Conservation (phyloP, 2,329 filamentous ascomycete genomes). For the Paecilomyces fulvus region DNA sequence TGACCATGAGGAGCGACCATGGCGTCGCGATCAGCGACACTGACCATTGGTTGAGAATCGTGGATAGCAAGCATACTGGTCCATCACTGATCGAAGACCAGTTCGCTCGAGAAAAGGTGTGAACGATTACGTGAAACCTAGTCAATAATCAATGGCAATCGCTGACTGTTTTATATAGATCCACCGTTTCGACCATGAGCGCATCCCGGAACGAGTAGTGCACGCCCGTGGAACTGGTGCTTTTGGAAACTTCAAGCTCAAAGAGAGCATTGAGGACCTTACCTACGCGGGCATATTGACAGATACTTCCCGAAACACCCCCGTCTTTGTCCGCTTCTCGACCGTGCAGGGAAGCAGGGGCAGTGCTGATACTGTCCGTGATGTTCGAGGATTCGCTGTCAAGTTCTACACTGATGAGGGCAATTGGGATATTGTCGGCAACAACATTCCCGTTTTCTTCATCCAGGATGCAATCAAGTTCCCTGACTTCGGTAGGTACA, state of each 20-base stretch:
- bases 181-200: conserved; percentile 64
- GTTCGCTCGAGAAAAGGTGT: conserved; percentile 64
- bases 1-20: conserved; percentile 65
- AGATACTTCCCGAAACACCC: conserved; percentile 58
- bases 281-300: conserved; percentile 57
- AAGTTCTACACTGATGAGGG: conserved; percentile 73
- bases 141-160: not conserved
- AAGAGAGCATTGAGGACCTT: conserved; percentile 55
- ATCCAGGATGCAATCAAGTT: conserved; percentile 70
- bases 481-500: conserved; percentile 48
- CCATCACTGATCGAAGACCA: conserved; percentile 64
- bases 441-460: conserved; percentile 69
- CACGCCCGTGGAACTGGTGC: conserved; percentile 58
- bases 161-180: conserved; percentile 23
- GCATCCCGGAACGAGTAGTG: conserved; percentile 60
- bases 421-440: conserved; percentile 67
- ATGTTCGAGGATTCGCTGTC: conserved; percentile 70
- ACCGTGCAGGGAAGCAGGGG: conserved; percentile 68
- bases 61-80: conserved; percentile 54
- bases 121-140: conserved; percentile 2
- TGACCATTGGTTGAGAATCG: conserved; percentile 68
- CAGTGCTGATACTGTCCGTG: conserved; percentile 72
- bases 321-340: conserved; percentile 65
- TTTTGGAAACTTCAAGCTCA: conserved; percentile 59
- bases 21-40: conserved; percentile 65